Conservation (phyloP, 2,329 filamentous ascomycete species). For the Ceratocystiopsis brevicomis region DNA sequence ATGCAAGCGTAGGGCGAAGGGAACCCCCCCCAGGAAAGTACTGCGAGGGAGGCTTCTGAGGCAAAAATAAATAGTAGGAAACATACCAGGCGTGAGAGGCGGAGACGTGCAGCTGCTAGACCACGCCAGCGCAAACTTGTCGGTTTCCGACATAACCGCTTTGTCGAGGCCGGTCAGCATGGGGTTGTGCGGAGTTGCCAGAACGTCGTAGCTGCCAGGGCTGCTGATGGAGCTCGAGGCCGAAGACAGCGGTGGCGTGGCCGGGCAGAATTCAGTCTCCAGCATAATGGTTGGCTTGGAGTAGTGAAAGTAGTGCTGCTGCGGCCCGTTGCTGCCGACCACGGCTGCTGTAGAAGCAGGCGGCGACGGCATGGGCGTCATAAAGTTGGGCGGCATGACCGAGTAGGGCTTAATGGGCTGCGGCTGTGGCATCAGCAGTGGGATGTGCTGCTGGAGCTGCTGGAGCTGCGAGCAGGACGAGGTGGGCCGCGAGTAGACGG, state of each 20-base stretch:
- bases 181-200: conserved; percentile 69
- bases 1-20: background rate
- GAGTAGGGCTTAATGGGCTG: conserved; percentile 26
- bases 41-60: background rate
- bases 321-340: conserved; percentile 37
- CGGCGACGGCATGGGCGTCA: no score
- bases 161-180: conserved; percentile 58
- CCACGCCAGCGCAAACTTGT: conserved; percentile 31
- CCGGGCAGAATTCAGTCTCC: conserved; percentile 59
- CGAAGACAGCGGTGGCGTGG: conserved; percentile 63
- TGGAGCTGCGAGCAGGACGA: conserved; percentile 42
- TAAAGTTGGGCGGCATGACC: conserved; percentile 26
- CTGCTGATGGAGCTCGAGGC: conserved; percentile 74
- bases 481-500: conserved; percentile 45
- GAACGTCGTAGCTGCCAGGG: conserved; percentile 56
- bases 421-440: conserved; percentile 3
- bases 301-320: conserved; percentile 59
- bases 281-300: conserved; percentile 62
- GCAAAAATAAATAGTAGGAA: conserved; percentile 4
- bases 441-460: conserved; percentile 23
- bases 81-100: conserved; percentile 76
- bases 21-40: background rate
- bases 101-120: conserved; percentile 52
- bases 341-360: conserved; percentile 10
- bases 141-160: conserved; percentile 42